These are phyloP conservation scores for Magnusiomyces tetraspermus DNA, from an alignment of 1,139 yeast genomes.

Conservation along the genomic window DNA sequence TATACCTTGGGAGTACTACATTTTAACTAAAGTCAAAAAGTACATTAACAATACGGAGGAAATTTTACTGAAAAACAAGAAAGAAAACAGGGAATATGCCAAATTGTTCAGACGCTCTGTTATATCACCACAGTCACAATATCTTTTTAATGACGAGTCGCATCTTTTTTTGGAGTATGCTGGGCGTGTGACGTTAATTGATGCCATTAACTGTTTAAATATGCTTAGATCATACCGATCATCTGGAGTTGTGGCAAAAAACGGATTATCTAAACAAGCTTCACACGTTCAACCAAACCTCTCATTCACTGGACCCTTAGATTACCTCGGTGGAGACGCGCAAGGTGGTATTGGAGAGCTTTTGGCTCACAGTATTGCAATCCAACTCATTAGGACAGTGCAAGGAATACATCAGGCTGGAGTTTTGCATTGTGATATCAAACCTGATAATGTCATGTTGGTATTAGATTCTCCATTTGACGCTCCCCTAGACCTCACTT, in stretches of 20 bases:
- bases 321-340: conserved; percentile 13
- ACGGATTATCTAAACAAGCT: background rate
- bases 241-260: background rate
- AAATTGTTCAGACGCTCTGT: conserved; percentile 42
- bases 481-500: conserved; percentile 5
- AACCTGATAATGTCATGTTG: conserved; percentile 82
- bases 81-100: conserved; percentile 29
- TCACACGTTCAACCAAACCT: background rate
- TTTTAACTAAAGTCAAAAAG: conserved; percentile 42
- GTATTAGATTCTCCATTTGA: conserved; percentile 35
- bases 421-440: conserved; percentile 76
- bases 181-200: conserved; percentile 67
- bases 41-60: background rate
- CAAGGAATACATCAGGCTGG: conserved; percentile 56
- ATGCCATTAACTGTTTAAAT: conserved; percentile 44
- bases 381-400: conserved; percentile 51
- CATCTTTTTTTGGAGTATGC: conserved; percentile 61
- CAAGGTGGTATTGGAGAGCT: conserved; percentile 46
- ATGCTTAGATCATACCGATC: background rate
- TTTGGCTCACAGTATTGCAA: conserved; percentile 52
- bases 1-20: conserved; percentile 75
- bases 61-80: background rate
- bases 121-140: conserved; percentile 45
- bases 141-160: conserved; percentile 61
- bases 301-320: background rate